Base-by-base conservation (phyloP, 345 rosid species). In the Leavenworthia alabamica region DNA sequence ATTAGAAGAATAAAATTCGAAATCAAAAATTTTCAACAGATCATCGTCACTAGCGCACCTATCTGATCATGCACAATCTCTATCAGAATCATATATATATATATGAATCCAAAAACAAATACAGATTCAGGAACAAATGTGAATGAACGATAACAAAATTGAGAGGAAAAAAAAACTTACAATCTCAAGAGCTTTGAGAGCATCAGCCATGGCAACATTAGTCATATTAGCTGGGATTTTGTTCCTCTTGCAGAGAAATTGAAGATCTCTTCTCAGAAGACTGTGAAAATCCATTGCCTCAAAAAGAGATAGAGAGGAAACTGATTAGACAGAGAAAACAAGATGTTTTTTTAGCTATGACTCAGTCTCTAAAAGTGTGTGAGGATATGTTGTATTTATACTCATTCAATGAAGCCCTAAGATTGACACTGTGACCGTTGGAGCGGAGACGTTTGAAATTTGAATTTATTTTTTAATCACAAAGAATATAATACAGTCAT, bases 241-340 rank as follows among this genome's bases (percentile, higher is more conserved):
- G 85, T 93, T 89, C 78, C 33, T 79, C 94, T 93, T 93, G 94
- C 96, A 93, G 58, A 93, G 94, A 64, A 78, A 72, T 53, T 93
- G 99, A 70, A 93, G 92, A 53, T 89, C 96, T 72, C 78, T 87
- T 87, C 99, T 80, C 4, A 81, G 4, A 45, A 86, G 84, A 58
- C 80, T 67, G 71, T 80, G 83, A 76, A 89, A 93, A 76, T 89
- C 99, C 98, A 92, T 0, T 3, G 11, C 0, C 27, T 43, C n/a
- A 17, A 16, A 17, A 7, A 11, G 14, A 13, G 39, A 62, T 59
- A 13, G n/a, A 55, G 58, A 36, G 46, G 29, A 11, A 45, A 0
- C 0, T 15, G 41, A 54, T 8, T 13, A n/a, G 49, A 32, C 10
- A 39, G 54, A 36, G 47, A 61, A 68, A 68, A 50, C 60, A 22